Conservation (phyloP, 208 protist genomes). For the Naegleria fowleri region DNA sequence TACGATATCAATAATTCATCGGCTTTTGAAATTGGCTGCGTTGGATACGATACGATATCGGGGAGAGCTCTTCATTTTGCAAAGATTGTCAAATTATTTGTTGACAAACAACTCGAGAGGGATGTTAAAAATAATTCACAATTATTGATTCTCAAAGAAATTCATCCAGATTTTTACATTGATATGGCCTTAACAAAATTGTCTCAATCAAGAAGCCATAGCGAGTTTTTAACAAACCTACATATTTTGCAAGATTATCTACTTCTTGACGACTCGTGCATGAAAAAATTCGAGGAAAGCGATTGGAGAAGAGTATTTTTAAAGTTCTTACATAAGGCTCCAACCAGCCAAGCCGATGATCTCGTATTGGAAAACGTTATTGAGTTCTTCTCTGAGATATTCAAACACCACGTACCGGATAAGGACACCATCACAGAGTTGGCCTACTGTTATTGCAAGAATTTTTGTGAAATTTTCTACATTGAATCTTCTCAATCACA, state of each 20-base stretch:
- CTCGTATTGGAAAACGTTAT: not conserved
- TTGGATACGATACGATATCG: not conserved
- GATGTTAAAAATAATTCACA: not conserved
- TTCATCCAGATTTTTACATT: not conserved
- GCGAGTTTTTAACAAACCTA: not conserved
- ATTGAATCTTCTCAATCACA: not conserved
- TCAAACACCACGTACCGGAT: not conserved
- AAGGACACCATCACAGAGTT: not conserved
- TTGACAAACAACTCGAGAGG: not conserved
- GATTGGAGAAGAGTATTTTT: not conserved
- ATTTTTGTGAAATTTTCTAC: not conserved
- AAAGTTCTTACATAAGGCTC: not conserved
- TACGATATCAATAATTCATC: not conserved
- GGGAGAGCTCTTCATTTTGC: not conserved
- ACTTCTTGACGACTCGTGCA: not conserved
- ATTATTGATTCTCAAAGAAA: not conserved
- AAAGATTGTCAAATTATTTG: not conserved
- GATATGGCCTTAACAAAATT: not conserved
- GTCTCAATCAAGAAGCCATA: not conserved
- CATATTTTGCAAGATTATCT: not conserved
- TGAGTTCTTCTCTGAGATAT: not conserved
- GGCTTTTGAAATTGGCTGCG: not conserved
- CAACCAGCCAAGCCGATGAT: not conserved
- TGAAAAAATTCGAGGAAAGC: not conserved
- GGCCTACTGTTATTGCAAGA: not conserved